Base-by-base conservation (phyloP, 306 rosid genomes). In the Trifolium fragiferum region DNA sequence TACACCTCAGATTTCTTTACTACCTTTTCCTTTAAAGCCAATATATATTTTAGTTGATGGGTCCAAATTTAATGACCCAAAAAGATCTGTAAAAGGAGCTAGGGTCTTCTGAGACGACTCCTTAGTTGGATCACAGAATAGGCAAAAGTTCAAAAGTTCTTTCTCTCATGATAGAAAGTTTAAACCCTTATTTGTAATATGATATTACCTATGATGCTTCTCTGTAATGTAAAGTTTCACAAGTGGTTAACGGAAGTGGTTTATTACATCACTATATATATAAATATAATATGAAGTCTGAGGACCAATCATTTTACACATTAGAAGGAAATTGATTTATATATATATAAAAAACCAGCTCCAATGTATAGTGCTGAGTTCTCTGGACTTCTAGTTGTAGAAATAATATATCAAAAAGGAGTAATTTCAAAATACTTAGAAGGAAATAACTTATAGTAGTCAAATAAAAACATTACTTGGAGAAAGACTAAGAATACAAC, bases 31-130 rank as follows among this genome's bases (percentile, higher is more conserved):
- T 62, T 10, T 62, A 35, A 16, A 62, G 47, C 14, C 46, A 6
- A 10, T 35, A 9, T 60, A 62, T 12, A 62, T 35, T 62, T 33
- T 33, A 33, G 68, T 35, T 62, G 15, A 62, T 62, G 81, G 51
- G 66, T 70, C 81, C 76, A 60, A 50, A 70, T 47, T 70, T 53
- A 70, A 37, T 23, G 81, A 61, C 66, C 46, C 55, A 25, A 10
- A 41, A 51, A 40, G 37, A 49, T 10, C 41, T 18, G 9, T 16
- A 35, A 11, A 69, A 68, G 46, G 20, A 43, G 38, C 15, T 13
- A 32, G 80, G 69, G 75, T 68, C 75, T 69, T 44, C 30, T 38
- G 33, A 25, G 30, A 46, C 61, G 54, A 19, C 70, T 68, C 70
- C 16, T 49, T 60, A 18, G 70, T 68, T 77, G 47, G 75, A 77